Evolutionary conservation across 441 rosid species (phyloP).

Genomic region (Adansonia gregorii): DNA sequence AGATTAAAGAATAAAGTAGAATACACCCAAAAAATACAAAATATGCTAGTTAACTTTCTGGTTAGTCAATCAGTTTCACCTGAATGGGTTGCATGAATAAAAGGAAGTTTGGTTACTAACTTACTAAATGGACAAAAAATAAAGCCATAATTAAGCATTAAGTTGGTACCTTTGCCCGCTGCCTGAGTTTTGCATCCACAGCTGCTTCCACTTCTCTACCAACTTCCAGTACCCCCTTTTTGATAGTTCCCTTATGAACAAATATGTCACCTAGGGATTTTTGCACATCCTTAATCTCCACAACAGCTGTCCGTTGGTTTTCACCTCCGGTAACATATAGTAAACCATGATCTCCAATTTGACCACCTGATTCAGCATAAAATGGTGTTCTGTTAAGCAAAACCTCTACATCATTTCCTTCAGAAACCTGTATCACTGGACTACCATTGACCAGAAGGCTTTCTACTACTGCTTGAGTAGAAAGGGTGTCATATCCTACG

Average conservation of each 20-base stretch:
- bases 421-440: constrained; percentile 72
- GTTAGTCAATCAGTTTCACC: neutral
- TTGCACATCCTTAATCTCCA: constrained; percentile 84
- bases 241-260: constrained; percentile 82
- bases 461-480: constrained; percentile 69
- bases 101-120: neutral
- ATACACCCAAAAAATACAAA: neutral
- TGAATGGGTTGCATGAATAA: neutral
- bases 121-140: constrained; percentile 8
- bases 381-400: constrained; percentile 85
- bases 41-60: neutral
- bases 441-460: constrained; percentile 79
- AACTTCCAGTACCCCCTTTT: constrained; percentile 78
- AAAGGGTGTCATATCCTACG: constrained; percentile 77
- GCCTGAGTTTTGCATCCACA: constrained; percentile 76
- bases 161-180: constrained; percentile 68
- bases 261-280: constrained; percentile 68
- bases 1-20: neutral
- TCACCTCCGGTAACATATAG: constrained; percentile 56
- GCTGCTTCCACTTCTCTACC: constrained; percentile 90
- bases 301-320: constrained; percentile 54
- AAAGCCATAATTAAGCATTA: constrained; percentile 6
- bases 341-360: constrained; percentile 83
- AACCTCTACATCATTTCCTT: constrained; percentile 86
- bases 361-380: constrained; percentile 97